phyloP scores from a whole-genome alignment of 2,329 filamentous ascomycete genomes.

The Penicillium sp. region DNA sequence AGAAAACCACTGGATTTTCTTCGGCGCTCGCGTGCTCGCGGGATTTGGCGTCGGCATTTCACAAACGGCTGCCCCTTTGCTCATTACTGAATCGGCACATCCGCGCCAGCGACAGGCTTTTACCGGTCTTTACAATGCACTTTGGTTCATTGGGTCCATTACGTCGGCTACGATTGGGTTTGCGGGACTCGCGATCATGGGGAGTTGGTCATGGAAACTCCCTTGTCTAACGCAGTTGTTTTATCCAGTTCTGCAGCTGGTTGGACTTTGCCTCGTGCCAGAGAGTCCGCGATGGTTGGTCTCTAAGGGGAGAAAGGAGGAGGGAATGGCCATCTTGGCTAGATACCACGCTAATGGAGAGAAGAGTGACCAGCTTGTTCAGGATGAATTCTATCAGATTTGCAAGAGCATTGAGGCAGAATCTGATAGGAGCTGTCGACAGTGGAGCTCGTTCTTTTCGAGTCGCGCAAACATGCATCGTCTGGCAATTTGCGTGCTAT shows the following conservation, averaged over 20 bases:
- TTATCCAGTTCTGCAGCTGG: slow-evolving; percentile 47
- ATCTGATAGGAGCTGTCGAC: slow-evolving; percentile 12
- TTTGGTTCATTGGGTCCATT: slow-evolving; percentile 26
- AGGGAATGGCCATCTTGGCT: slow-evolving; percentile 55
- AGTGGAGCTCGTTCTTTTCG: slow-evolving; percentile 20
- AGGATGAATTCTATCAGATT: slow-evolving; percentile 27
- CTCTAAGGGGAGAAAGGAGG: slow-evolving; percentile 54
- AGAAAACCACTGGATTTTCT: slow-evolving; percentile 24
- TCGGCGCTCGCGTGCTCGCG: slow-evolving; percentile 30
- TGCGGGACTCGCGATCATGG: slow-evolving; percentile 15
- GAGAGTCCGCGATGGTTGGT: slow-evolving; percentile 63
- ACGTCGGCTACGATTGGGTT: slow-evolving; percentile 20
- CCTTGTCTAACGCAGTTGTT: slow-evolving; percentile 55
- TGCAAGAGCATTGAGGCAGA: slow-evolving; percentile 22
- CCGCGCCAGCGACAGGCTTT: slow-evolving; percentile 29
- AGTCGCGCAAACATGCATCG: slow-evolving; percentile 21
- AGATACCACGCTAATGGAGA: slow-evolving; percentile 57
- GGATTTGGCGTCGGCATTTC: slow-evolving; percentile 39
- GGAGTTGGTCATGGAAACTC: slow-evolving; percentile 52
- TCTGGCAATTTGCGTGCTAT: slow-evolving; percentile 19
- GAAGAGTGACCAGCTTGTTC: slow-evolving; percentile 23
- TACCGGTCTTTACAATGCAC: slow-evolving; percentile 32
- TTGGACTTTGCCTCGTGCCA: slow-evolving; percentile 54
- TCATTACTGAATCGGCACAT: slow-evolving; percentile 31
- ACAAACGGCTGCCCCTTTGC: slow-evolving; percentile 29